A percentile compares a stretch with the other conserved stretches of the same genome.
Evolutionary conservation across 257 asterid species (phyloP).

Genomic region (Penstemon eatonii): DNA sequence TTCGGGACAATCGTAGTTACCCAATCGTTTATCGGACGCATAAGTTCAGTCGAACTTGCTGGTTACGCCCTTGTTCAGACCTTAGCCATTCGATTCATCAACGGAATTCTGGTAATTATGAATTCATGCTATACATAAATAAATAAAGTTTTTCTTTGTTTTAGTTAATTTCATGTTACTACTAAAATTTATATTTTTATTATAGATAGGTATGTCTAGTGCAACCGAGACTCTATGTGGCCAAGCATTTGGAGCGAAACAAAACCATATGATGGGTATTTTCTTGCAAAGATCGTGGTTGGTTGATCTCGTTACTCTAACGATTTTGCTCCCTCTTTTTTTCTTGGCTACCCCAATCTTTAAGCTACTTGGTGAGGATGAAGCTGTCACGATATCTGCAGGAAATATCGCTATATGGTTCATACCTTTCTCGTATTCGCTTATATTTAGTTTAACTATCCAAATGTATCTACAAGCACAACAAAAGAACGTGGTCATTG

Average conservation of each 20-base stretch:
- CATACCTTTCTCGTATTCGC: slow-evolving; percentile 60
- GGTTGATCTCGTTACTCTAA: slow-evolving; percentile 60
- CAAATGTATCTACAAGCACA: slow-evolving; percentile 66
- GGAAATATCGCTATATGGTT: slow-evolving; percentile 75
- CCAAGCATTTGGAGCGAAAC: too few relatives aligned
- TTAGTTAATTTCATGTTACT: background rate
- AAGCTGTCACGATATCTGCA: slow-evolving; percentile 49
- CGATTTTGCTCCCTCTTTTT: slow-evolving; percentile 62
- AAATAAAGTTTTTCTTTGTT: background rate
- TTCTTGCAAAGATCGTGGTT: slow-evolving; percentile 78
- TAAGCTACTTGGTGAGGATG: slow-evolving; percentile 62
- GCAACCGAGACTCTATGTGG: too few relatives aligned
- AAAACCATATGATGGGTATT: too few relatives aligned
- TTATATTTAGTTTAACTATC: slow-evolving; percentile 65
- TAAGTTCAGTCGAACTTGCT: too few relatives aligned
- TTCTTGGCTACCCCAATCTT: slow-evolving; percentile 58
- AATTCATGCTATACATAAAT: background rate
- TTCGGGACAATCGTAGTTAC: slow-evolving; percentile 39
- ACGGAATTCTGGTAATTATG: slow-evolving; percentile 55
- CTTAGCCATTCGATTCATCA: slow-evolving; percentile 60
- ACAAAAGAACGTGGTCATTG: slow-evolving; percentile 35
- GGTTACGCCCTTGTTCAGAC: slow-evolving; percentile 41
- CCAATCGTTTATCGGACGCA: too few relatives aligned
- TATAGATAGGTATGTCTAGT: slow-evolving; percentile 87
- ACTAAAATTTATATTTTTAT: background rate